Conservation (phyloP, 768 basidiomycete species). For the Termitomyces sp. region DNA sequence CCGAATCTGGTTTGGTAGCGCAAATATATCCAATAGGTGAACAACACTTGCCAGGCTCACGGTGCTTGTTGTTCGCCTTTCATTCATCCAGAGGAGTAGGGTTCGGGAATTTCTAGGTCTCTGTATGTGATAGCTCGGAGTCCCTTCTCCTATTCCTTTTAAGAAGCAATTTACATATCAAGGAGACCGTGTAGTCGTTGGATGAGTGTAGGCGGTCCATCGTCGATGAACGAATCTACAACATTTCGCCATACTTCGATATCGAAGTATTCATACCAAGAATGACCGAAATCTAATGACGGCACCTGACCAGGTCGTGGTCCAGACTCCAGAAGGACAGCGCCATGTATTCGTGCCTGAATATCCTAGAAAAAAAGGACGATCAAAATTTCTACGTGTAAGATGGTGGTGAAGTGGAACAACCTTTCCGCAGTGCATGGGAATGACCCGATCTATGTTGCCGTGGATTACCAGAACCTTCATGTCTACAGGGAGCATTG, state of each 20-base stretch:
- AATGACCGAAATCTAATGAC: conserved; percentile 31
- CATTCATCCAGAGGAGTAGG: background rate
- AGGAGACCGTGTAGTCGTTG: background rate
- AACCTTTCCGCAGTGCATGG: conserved; percentile 26
- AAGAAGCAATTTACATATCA: background rate
- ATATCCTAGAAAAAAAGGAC: conserved; percentile 19
- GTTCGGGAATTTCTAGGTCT: too few relatives aligned
- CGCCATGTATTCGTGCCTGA: conserved; percentile 22
- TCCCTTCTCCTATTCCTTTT: background rate
- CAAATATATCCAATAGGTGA: background rate
- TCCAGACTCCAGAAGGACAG: conserved; percentile 25
- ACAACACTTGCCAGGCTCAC: background rate
- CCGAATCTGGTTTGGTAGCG: too few relatives aligned
- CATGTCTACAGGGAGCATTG: conserved; percentile 22
- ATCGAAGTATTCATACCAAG: conserved; percentile 35
- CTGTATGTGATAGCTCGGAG: background rate
- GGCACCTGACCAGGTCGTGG: conserved; percentile 27
- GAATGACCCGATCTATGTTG: conserved; percentile 29
- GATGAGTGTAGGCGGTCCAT: background rate
- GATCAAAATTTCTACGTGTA: background rate
- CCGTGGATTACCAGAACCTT: conserved; percentile 37
- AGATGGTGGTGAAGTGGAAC: background rate
- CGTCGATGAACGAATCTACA: conserved; percentile 24
- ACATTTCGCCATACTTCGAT: conserved; percentile 28
- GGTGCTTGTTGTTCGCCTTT: background rate